phyloP scores from a whole-genome alignment of 2,329 filamentous ascomycete species.

The Shiraia bambusicola region DNA sequence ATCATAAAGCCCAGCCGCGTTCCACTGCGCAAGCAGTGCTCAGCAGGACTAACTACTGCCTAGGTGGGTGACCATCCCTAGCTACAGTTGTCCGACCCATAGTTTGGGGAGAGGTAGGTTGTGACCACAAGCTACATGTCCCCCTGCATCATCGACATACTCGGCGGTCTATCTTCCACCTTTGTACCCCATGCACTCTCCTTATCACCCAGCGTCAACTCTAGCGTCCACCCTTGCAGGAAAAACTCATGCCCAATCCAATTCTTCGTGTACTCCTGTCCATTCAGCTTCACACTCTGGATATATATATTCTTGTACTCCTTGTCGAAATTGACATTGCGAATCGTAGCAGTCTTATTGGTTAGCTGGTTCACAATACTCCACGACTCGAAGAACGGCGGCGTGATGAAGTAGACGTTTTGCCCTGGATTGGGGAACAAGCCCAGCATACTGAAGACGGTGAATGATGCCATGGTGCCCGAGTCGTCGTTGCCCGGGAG shows the following conservation, averaged over 20 bases:
- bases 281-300: conserved; percentile 48
- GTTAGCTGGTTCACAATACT: conserved; percentile 45
- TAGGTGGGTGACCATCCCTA: no score
- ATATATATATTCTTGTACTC: conserved; percentile 48
- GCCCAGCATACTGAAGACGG: conserved; percentile 48
- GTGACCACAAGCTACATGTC: conserved; percentile 1
- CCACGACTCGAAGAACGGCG: conserved; percentile 49
- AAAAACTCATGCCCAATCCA: conserved; percentile 52
- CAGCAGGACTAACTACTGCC: no score
- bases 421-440: conserved; percentile 52
- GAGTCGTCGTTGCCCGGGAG: conserved; percentile 52
- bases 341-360: conserved; percentile 46
- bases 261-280: conserved; percentile 46
- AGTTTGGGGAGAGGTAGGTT: no score
- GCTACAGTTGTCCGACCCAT: no score
- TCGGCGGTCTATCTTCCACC: conserved; percentile 39
- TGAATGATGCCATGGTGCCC: conserved; percentile 51
- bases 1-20: no score
- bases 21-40: no score
- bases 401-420: conserved; percentile 51
- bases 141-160: conserved; percentile 9
- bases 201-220: conserved; percentile 44
- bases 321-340: conserved; percentile 45
- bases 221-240: conserved; percentile 46
- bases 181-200: conserved; percentile 50